Conservation (phyloP, 2,329 filamentous ascomycete genomes). For the Exophiala lecanii-corni region DNA sequence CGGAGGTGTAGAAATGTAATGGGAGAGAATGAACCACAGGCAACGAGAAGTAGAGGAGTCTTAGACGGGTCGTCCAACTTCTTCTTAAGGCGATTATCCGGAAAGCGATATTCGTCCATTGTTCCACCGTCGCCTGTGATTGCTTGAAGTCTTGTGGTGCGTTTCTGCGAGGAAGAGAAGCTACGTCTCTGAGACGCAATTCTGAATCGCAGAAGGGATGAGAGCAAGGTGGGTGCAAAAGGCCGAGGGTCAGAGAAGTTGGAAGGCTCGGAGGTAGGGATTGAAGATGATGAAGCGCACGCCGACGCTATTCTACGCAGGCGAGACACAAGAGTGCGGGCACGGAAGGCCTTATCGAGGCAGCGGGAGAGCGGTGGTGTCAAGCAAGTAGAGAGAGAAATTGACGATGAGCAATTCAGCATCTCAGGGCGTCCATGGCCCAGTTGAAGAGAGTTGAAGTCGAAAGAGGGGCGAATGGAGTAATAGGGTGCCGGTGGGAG, state of each 20-base stretch:
- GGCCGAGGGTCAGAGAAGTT: too few species aligned
- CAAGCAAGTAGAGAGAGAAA: slow-evolving; percentile 8
- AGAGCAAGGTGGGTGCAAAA: too few species aligned
- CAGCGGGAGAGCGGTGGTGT: slow-evolving; percentile 11
- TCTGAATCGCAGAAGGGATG: too few species aligned
- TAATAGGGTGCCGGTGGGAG: neutral
- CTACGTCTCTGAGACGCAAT: too few species aligned
- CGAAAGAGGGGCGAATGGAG: slow-evolving; percentile 6
- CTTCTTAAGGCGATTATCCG: slow-evolving; percentile 41
- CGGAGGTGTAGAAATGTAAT: slow-evolving; percentile 72
- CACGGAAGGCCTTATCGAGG: too few species aligned
- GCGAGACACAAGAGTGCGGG: too few species aligned
- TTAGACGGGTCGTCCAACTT: slow-evolving; percentile 45
- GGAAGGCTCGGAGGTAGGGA: too few species aligned
- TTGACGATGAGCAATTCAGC: slow-evolving; percentile 14
- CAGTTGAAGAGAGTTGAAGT: slow-evolving; percentile 5
- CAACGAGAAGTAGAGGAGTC: slow-evolving; percentile 45
- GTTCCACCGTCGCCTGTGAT: slow-evolving; percentile 21
- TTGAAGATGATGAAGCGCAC: too few species aligned
- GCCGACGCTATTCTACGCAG: too few species aligned
- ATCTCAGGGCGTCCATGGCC: slow-evolving; percentile 23
- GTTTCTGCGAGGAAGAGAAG: slow-evolving; percentile 6
- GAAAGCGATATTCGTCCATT: slow-evolving; percentile 42
- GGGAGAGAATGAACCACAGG: slow-evolving; percentile 63
- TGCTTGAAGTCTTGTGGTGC: slow-evolving; percentile 21